Evolutionary conservation across 2,329 filamentous ascomycete genomes (phyloP).

Genomic region (Ilyonectria destructans): DNA sequence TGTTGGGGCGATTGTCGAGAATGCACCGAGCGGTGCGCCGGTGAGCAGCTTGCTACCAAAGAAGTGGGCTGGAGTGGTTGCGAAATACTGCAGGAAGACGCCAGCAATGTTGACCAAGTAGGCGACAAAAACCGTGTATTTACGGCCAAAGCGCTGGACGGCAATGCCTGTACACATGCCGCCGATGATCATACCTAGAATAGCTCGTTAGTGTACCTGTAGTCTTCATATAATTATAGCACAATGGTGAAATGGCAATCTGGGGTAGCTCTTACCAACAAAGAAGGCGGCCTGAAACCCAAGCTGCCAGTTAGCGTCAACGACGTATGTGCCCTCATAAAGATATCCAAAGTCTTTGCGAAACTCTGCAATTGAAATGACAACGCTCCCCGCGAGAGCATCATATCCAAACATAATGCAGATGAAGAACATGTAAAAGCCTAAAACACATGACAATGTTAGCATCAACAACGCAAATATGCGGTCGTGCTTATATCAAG

Average conservation of each 20-base stretch:
- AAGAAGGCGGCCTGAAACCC: constrained; percentile 4
- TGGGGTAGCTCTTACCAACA: background rate
- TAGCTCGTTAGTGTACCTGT: background rate
- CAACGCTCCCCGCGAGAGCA: constrained; percentile 14
- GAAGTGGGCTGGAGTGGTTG: constrained; percentile 5
- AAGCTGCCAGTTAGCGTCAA: constrained; percentile 18
- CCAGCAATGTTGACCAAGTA: constrained; percentile 9
- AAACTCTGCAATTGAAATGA: constrained; percentile 15
- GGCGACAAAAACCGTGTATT: background rate
- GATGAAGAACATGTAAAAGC: constrained; percentile 18
- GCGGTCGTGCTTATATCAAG: too few relatives aligned
- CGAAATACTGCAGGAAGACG: constrained; percentile 12
- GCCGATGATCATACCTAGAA: constrained; percentile 1
- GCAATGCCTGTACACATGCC: background rate
- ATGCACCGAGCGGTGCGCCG: constrained; percentile 32
- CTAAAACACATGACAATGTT: background rate
- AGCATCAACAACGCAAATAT: too few relatives aligned
- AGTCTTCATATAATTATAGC: background rate
- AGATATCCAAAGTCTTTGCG: constrained; percentile 15
- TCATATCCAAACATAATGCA: constrained; percentile 22
- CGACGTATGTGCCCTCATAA: constrained; percentile 7
- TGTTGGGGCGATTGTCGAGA: constrained; percentile 39
- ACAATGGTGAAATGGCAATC: too few relatives aligned
- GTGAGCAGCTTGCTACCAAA: constrained; percentile 12
- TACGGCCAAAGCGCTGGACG: constrained; percentile 3